Evolutionary conservation across 805 yeast genomes (phyloP), one percentile per base, ranked within the genome.

Genomic region (Yueomyces sinensis): DNA sequence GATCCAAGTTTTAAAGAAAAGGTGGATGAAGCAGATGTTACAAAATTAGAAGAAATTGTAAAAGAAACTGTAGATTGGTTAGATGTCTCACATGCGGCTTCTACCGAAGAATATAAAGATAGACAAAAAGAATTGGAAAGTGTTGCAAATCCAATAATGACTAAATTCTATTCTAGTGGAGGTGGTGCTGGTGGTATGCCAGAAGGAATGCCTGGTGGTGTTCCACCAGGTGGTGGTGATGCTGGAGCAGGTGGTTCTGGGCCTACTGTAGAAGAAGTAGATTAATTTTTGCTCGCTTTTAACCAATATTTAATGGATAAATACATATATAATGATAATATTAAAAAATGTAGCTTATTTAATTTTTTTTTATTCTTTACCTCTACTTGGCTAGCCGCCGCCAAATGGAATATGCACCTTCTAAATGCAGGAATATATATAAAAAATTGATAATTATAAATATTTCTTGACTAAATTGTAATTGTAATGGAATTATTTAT

Each of bases 91-190:
- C 87, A 79, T 65, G 72, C 95, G 45, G 95, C 94, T 50, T 61
- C 94, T 36, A 74, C 82, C 40, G 95, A 86, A 59, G 96, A 86
- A 72, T 86, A 65, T 64, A 70, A 74, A 55, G 94, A 80, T 67
- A 79, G 75, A 70, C 93, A 84, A 70, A 86, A 84, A 76, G 95
- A 84, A 67, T 76, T 86, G 58, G 95, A 86, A 71, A 79, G 74
- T 49, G 70, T 78, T 65, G 94, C 94, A 49, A 87, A 86, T 75
- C 95, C 95, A 63, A 82, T 86, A 67, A 79, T 87, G 82, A 74
- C 84, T 61, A 83, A 84, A 74, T 84, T 91, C 73, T 87, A 87
- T 78, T 89, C 81, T 63, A 84, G 76, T 47, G 93, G 86, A 62
- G 94, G 83, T 61, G 81, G 72, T 47, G 83, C 72, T 49, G 64